Percentiles rank a stretch among this genome's conserved stretches.
phyloP scores from a whole-genome alignment of 2,329 filamentous ascomycete species.

The Colletotrichum chrysophilum region DNA sequence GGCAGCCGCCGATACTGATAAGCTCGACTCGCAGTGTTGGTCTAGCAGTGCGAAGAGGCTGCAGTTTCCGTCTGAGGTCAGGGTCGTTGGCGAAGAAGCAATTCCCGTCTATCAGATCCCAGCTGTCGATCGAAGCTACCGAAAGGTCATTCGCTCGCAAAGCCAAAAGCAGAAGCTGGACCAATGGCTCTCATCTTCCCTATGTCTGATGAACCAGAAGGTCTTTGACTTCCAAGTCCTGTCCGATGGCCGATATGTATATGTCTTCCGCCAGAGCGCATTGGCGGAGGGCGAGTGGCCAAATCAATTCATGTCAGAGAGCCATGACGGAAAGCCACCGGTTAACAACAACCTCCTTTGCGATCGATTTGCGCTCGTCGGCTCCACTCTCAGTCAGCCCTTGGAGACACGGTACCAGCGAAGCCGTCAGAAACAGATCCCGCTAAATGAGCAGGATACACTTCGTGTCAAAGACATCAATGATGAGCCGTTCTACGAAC shows the following conservation, averaged over 20 bases:
- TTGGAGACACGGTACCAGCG: background rate
- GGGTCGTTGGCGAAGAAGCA: background rate
- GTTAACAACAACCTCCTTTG: background rate
- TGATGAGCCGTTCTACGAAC: background rate
- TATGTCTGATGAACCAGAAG: background rate
- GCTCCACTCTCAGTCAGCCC: background rate
- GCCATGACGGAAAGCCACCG: background rate
- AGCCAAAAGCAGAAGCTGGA: background rate
- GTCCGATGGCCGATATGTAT: background rate
- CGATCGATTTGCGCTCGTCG: background rate
- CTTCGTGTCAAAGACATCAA: background rate
- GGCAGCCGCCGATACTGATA: background rate
- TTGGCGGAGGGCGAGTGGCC: background rate
- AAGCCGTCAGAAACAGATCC: background rate
- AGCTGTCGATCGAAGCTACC: background rate
- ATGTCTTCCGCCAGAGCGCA: background rate
- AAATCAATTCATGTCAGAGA: background rate
- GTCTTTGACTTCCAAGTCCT: background rate
- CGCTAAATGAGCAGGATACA: background rate
- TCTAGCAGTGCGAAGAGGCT: background rate
- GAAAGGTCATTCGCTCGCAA: background rate
- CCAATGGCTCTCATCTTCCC: background rate
- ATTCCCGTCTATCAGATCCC: background rate
- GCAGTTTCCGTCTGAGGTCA: background rate
- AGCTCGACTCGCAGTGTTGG: background rate